Evolutionary conservation across 2,329 filamentous ascomycete species (phyloP).

Genomic region (Colletotrichum scovillei): DNA sequence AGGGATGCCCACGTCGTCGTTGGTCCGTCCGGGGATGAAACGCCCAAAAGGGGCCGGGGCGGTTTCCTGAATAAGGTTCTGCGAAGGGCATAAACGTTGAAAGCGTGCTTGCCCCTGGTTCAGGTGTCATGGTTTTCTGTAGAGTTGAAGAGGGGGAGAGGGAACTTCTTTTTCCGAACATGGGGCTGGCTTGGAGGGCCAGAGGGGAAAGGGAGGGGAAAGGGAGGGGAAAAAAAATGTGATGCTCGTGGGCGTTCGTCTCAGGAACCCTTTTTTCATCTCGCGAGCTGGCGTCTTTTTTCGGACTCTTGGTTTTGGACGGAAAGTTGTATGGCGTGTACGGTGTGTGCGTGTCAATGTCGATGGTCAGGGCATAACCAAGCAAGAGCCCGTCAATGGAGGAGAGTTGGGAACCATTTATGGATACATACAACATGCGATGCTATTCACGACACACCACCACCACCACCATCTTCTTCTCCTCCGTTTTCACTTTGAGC

Average conservation of each 20-base stretch:
- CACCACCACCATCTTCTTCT: neutral
- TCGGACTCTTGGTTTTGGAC: neutral
- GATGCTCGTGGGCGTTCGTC: neutral
- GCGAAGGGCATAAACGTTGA: conserved; percentile 40
- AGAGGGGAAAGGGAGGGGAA: too few species aligned
- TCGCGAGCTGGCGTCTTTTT: neutral
- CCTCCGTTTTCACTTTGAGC: too few species aligned
- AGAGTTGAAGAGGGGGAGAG: neutral
- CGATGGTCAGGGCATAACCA: neutral
- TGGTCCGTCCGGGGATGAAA: conserved; percentile 26
- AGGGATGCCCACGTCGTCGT: conserved; percentile 10
- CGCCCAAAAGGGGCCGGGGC: conserved; percentile 43
- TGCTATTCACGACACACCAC: neutral
- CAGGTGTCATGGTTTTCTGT: neutral
- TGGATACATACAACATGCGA: neutral
- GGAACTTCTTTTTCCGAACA: neutral
- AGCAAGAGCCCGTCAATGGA: neutral
- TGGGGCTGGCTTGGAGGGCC: neutral
- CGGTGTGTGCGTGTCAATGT: neutral
- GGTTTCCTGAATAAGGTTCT: conserved; percentile 51
- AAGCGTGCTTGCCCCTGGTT: neutral
- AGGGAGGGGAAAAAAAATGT: neutral
- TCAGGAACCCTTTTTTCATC: neutral
- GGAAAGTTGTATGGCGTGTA: neutral
- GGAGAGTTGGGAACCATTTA: neutral